Conservation (phyloP, 768 basidiomycete genomes). For the Boletus sp. region DNA sequence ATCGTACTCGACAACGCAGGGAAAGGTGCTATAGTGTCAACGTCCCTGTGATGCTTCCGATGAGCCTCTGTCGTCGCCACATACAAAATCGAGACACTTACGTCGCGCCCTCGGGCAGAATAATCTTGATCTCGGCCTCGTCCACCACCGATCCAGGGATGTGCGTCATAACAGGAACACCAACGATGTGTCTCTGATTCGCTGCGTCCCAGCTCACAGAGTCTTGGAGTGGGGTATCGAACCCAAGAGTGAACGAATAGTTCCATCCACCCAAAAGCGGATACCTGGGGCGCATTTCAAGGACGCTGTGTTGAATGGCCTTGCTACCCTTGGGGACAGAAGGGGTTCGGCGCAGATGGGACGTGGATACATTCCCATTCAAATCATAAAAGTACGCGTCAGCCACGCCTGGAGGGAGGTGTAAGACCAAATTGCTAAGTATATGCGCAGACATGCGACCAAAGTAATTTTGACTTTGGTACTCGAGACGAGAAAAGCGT, state of each 20-base stretch:
- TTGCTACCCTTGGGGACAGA: constrained; percentile 56
- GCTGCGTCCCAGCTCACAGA: constrained; percentile 61
- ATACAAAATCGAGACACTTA: constrained; percentile 41
- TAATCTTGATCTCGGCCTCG: constrained; percentile 71
- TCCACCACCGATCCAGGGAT: constrained; percentile 79
- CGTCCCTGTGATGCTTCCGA: constrained; percentile 50
- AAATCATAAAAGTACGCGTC: constrained; percentile 87
- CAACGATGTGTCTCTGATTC: constrained; percentile 65
- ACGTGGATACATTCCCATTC: constrained; percentile 96
- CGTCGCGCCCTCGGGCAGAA: constrained; percentile 95
- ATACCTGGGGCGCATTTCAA: constrained; percentile 88
- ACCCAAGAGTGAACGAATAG: constrained; percentile 91
- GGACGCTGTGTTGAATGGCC: constrained; percentile 53
- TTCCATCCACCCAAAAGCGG: constrained; percentile 98
- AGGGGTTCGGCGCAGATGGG: constrained; percentile 69
- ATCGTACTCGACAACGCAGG: constrained; percentile 56
- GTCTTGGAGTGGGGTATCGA: constrained; percentile 82
- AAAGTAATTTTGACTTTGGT: constrained; percentile 74
- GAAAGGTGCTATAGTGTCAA: constrained; percentile 78
- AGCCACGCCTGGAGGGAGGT: constrained; percentile 79
- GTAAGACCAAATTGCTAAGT: constrained; percentile 67
- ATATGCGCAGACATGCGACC: constrained; percentile 65
- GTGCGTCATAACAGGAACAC: constrained; percentile 82
- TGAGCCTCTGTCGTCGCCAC: constrained; percentile 3
- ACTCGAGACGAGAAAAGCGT: constrained; percentile 88